These are phyloP conservation scores for Pseudocercospora musae DNA, from an alignment of 2,329 filamentous ascomycete species.

Conservation along the genomic window DNA sequence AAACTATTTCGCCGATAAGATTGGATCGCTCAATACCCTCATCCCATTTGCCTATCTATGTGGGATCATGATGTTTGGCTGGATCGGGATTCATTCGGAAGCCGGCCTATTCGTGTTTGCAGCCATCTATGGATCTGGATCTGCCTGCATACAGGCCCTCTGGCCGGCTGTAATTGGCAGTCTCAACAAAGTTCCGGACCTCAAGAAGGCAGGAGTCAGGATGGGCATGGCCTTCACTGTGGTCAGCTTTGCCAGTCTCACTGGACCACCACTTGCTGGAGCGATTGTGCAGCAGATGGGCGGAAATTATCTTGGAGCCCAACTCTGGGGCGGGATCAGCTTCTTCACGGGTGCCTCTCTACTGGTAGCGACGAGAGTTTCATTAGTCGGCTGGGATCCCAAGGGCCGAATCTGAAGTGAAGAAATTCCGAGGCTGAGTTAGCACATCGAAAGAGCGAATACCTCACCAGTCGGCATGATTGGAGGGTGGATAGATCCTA, in stretches of 20 bases:
- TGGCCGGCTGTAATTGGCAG: constrained; percentile 44
- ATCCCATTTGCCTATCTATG: constrained; percentile 50
- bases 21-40: constrained; percentile 56
- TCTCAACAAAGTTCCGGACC: constrained; percentile 42
- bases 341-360: constrained; percentile 29
- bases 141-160: constrained; percentile 45
- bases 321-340: constrained; percentile 43
- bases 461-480: no score
- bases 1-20: constrained; percentile 53
- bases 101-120: constrained; percentile 44
- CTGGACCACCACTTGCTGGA: constrained; percentile 48
- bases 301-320: constrained; percentile 45
- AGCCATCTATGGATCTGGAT: constrained; percentile 45
- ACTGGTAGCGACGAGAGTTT: constrained; percentile 29
- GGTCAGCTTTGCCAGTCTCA: constrained; percentile 44
- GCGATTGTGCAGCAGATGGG: constrained; percentile 41
- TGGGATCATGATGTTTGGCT: constrained; percentile 52
- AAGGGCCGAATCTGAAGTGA: constrained; percentile 22
- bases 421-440: no score
- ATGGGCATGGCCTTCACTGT: constrained; percentile 50
- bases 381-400: constrained; percentile 30
- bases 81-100: constrained; percentile 50
- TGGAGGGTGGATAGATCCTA: no score
- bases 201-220: constrained; percentile 46
- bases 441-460: no score